Percentiles rank a stretch among this genome's conserved stretches.
phyloP scores from a whole-genome alignment of 106 monocot species.

The Allium sativum region DNA sequence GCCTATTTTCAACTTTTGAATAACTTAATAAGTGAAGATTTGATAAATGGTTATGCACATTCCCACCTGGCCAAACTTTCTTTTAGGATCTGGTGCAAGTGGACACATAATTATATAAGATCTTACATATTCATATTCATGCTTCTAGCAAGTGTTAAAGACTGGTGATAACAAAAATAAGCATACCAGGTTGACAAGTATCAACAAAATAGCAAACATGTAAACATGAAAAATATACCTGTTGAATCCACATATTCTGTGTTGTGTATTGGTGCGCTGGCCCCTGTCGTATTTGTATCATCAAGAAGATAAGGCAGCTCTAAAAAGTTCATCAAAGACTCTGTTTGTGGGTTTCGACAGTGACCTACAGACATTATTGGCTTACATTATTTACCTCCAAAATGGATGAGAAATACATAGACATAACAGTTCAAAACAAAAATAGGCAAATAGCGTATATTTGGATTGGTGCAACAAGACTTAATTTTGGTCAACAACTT shows the following conservation, averaged over 20 bases:
- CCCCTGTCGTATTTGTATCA: conserved; percentile 1
- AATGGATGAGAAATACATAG: too few relatives aligned
- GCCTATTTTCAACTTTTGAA: too few relatives aligned
- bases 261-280: conserved; percentile 11
- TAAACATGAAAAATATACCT: conserved; percentile 16
- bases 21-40: too few relatives aligned
- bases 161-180: background rate
- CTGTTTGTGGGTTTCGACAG: conserved; percentile 60
- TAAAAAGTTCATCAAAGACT: conserved; percentile 45
- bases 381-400: too few relatives aligned
- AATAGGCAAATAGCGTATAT: too few relatives aligned
- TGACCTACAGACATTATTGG: conserved; percentile 20
- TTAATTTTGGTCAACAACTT: too few relatives aligned
- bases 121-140: background rate
- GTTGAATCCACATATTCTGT: conserved; percentile 8
- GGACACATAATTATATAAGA: background rate
- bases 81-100: background rate
- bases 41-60: too few relatives aligned
- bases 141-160: background rate
- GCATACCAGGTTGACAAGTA: background rate
- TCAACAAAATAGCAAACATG: background rate
- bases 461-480: too few relatives aligned
- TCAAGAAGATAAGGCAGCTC: conserved; percentile 55
- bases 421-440: too few relatives aligned
- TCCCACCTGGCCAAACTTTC: background rate